Percentiles rank a stretch among this genome's conserved stretches.
Conservation (phyloP, 805 yeast genomes). For the Candida awuae region DNA sequence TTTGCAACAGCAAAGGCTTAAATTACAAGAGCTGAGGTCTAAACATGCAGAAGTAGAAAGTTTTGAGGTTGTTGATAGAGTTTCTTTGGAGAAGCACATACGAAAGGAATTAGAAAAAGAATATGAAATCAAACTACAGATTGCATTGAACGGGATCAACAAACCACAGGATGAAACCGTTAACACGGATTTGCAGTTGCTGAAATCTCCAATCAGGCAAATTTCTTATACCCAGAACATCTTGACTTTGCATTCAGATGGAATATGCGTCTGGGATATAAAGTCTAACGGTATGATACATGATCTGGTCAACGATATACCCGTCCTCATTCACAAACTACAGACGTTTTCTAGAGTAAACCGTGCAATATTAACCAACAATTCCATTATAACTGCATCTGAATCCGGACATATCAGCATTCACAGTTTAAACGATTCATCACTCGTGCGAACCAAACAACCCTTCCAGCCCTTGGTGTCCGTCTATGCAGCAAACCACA, state of each 20-base stretch:
- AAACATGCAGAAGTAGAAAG: conserved; percentile 8
- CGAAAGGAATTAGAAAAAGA: conserved; percentile 7
- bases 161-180: neutral
- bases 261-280: conserved; percentile 10
- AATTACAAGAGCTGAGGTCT: conserved; percentile 51
- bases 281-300: no score
- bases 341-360: conserved; percentile 11
- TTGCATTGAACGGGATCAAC: neutral
- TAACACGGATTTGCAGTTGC: neutral
- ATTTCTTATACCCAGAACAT: neutral
- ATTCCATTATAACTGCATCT: neutral
- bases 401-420: neutral
- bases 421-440: neutral
- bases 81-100: conserved; percentile 11
- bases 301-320: no score
- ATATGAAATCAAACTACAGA: conserved; percentile 3
- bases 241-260: conserved; percentile 10
- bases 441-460: no score
- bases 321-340: conserved; percentile 32
- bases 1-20: conserved; percentile 16
- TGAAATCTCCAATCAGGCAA: conserved; percentile 4
- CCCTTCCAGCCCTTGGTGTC: neutral
- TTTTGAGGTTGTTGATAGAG: neutral
- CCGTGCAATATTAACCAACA: neutral
- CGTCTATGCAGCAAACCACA: neutral